Percentiles rank a stretch among this genome's conserved stretches.
These are phyloP conservation scores for Pyrenophora graminea DNA, from an alignment of 2,329 filamentous ascomycete species.

Conservation along the genomic window DNA sequence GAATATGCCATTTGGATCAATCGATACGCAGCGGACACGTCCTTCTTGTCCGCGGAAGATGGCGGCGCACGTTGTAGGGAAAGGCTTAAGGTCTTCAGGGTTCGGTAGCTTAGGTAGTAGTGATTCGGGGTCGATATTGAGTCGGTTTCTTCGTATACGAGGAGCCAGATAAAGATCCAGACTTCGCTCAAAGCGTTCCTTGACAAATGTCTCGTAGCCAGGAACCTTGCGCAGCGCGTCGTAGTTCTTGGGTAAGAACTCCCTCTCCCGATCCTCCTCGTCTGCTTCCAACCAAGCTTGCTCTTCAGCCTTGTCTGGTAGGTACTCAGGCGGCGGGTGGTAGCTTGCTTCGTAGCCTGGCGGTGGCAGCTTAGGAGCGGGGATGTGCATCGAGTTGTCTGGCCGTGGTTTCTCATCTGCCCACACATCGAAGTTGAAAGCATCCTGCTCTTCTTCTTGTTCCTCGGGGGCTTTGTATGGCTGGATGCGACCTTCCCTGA, in stretches of 20 bases:
- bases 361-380: constrained; percentile 89
- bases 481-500: constrained; percentile 88
- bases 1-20: constrained; percentile 84
- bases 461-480: constrained; percentile 82
- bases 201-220: constrained; percentile 85
- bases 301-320: constrained; percentile 83
- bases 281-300: constrained; percentile 84
- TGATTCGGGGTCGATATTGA: constrained; percentile 95
- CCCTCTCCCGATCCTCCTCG: constrained; percentile 86
- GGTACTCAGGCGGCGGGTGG: constrained; percentile 91
- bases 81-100: constrained; percentile 90
- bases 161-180: constrained; percentile 95
- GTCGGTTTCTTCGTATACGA: constrained; percentile 84
- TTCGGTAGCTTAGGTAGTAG: constrained; percentile 90
- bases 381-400: constrained; percentile 90
- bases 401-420: constrained; percentile 83
- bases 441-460: constrained; percentile 72
- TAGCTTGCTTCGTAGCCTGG: constrained; percentile 96
- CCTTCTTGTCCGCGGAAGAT: constrained; percentile 88
- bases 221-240: constrained; percentile 88
- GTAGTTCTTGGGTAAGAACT: constrained; percentile 82
- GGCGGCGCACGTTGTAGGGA: constrained; percentile 86
- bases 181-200: constrained; percentile 94
- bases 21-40: constrained; percentile 78
- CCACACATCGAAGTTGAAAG: constrained; percentile 83